These are phyloP conservation scores for Neurospora sp. DNA, from an alignment of 495 filamentous ascomycete species.

Conservation along the genomic window DNA sequence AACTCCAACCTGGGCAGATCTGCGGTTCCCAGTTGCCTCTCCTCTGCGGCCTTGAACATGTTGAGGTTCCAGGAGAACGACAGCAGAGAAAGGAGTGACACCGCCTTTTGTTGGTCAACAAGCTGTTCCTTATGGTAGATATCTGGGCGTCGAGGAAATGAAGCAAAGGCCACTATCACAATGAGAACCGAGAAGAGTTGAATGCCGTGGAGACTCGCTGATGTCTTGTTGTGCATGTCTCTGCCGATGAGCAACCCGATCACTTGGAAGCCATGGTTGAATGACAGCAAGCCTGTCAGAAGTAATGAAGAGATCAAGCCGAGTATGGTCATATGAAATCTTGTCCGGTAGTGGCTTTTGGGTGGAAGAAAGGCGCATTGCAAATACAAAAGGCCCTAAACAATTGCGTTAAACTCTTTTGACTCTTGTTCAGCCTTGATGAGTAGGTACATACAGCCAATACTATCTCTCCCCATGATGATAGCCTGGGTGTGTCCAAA, in stretches of 20 bases:
- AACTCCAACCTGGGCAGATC: slow-evolving; percentile 45
- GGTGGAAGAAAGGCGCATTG: slow-evolving; percentile 19
- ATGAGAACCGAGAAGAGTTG: slow-evolving; percentile 18
- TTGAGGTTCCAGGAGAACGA: slow-evolving; percentile 48
- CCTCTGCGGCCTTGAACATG: slow-evolving; percentile 37
- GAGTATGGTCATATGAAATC: slow-evolving; percentile 23
- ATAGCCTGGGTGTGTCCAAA: background rate
- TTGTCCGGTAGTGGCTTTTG: slow-evolving; percentile 14
- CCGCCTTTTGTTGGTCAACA: slow-evolving; percentile 50
- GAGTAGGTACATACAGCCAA: background rate
- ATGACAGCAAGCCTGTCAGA: slow-evolving; percentile 14
- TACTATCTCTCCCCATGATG: slow-evolving; percentile 14
- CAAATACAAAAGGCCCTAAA: slow-evolving; percentile 15
- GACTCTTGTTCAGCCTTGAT: background rate
- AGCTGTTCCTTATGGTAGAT: slow-evolving; percentile 37
- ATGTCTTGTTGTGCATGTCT: background rate
- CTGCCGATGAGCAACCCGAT: slow-evolving; percentile 1
- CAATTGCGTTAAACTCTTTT: background rate
- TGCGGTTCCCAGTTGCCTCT: slow-evolving; percentile 39
- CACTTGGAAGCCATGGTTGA: slow-evolving; percentile 15
- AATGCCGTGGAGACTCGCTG: slow-evolving; percentile 8
- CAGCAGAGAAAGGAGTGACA: slow-evolving; percentile 41
- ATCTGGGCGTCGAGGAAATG: slow-evolving; percentile 49
- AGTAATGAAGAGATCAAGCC: slow-evolving; percentile 23
- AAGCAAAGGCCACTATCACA: slow-evolving; percentile 15